These are phyloP conservation scores for Beauveria pseudobassiana DNA, from an alignment of 2,329 filamentous ascomycete genomes.

Conservation along the genomic window DNA sequence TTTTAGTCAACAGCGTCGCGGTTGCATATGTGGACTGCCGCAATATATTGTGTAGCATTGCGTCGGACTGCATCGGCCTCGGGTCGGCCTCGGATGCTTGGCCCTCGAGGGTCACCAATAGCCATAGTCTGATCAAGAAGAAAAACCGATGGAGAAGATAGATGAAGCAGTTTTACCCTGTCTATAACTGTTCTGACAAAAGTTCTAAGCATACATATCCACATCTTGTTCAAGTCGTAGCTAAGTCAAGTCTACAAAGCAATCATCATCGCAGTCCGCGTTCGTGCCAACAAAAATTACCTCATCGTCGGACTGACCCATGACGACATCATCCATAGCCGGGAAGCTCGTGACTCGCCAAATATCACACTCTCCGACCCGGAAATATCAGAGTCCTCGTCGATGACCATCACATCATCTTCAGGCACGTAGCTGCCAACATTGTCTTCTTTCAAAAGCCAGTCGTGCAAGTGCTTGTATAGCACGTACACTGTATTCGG, in stretches of 20 bases:
- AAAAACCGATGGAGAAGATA: neutral
- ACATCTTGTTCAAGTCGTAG: neutral
- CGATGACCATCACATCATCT: conserved; percentile 19
- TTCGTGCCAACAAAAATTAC: conserved; percentile 6
- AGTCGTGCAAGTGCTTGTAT: conserved; percentile 40
- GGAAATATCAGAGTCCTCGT: conserved; percentile 18
- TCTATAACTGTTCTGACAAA: neutral
- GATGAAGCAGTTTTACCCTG: neutral
- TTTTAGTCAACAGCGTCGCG: neutral
- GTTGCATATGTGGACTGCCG: neutral
- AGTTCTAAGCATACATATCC: neutral
- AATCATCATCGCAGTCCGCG: neutral
- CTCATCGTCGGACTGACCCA: conserved; percentile 8
- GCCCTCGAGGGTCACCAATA: neutral
- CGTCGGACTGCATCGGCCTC: neutral
- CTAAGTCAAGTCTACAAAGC: conserved; percentile 5
- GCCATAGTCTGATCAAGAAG: neutral
- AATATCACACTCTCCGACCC: conserved; percentile 3
- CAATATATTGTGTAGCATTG: neutral
- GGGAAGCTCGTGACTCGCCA: conserved; percentile 14
- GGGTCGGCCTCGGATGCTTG: neutral
- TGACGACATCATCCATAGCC: conserved; percentile 19
- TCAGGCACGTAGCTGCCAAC: conserved; percentile 15
- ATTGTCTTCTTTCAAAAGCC: conserved; percentile 37
- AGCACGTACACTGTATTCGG: conserved; percentile 46